A percentile compares a stretch with the other conserved stretches of the same genome.
These are phyloP conservation scores for Claviceps quebecensis DNA, from an alignment of 2,329 filamentous ascomycete species.

Conservation along the genomic window DNA sequence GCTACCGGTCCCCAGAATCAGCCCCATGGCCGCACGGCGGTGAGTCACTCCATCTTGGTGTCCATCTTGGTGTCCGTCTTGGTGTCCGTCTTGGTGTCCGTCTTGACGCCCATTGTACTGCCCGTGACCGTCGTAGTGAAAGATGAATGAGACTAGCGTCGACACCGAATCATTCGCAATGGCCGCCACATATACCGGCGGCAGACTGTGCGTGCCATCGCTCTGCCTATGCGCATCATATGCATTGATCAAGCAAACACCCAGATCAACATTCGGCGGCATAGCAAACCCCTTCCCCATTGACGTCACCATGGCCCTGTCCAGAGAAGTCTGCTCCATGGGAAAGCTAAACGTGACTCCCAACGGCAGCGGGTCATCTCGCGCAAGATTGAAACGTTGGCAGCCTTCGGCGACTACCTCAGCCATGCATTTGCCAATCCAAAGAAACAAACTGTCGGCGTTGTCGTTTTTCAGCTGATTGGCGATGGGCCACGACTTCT, in stretches of 20 bases:
- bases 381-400: constrained; percentile 26
- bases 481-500: constrained; percentile 61
- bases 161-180: constrained; percentile 75
- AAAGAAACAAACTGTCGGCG: constrained; percentile 61
- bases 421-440: constrained; percentile 67
- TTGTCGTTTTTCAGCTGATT: constrained; percentile 62
- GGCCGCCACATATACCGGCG: constrained; percentile 51
- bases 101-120: too few species aligned
- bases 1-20: constrained; percentile 70
- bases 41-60: constrained; percentile 26
- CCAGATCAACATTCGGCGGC: constrained; percentile 44
- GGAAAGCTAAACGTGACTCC: constrained; percentile 61
- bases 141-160: constrained; percentile 64
- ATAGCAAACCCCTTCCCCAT: constrained; percentile 62
- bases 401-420: constrained; percentile 51
- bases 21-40: constrained; percentile 59
- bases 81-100: too few species aligned
- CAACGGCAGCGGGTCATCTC: constrained; percentile 38
- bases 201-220: constrained; percentile 36
- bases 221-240: constrained; percentile 38
- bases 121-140: constrained; percentile 40
- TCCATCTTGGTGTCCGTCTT: too few species aligned
- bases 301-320: constrained; percentile 47
- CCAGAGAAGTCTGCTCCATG: constrained; percentile 49
- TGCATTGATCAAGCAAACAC: constrained; percentile 41